Evolutionary conservation across 192 early-diverging fungal genomes (phyloP).

Genomic region (Coemansia javaensis): DNA sequence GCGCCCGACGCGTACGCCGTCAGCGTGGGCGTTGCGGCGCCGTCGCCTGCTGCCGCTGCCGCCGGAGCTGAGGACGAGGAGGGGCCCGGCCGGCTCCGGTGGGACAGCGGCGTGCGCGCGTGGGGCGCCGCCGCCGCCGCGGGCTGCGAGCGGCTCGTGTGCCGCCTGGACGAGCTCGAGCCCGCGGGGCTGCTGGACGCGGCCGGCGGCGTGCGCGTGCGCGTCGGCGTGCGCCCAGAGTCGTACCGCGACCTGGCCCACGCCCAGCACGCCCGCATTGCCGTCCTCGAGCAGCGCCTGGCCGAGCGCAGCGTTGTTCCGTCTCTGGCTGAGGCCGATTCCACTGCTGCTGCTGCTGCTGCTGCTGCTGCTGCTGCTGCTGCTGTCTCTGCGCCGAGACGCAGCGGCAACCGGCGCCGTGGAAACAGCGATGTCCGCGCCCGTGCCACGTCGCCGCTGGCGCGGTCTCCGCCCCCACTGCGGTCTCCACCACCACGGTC

Average conservation of each 20-base stretch:
- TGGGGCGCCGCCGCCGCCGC: constrained; percentile 1
- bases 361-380: too few relatives aligned
- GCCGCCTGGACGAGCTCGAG: constrained; percentile 15
- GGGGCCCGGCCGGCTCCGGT: constrained; percentile 1
- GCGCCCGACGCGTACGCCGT: constrained; percentile 4
- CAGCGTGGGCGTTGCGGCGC: constrained; percentile 4
- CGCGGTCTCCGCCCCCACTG: too few relatives aligned
- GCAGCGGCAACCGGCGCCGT: constrained; percentile 8
- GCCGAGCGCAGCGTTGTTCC: not conserved
- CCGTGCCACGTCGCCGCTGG: constrained; percentile 34
- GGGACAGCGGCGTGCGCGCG: not conserved
- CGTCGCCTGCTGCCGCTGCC: not conserved
- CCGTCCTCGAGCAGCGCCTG: constrained; percentile 16
- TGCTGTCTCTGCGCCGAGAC: constrained; percentile 1
- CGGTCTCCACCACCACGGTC: too few relatives aligned
- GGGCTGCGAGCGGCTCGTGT: constrained; percentile 21
- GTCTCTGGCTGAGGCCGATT: too few relatives aligned
- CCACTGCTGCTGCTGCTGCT: too few relatives aligned
- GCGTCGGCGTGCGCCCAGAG: constrained; percentile 20
- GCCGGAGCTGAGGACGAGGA: not conserved
- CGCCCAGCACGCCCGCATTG: constrained; percentile 23
- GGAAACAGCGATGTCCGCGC: constrained; percentile 21
- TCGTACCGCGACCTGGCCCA: constrained; percentile 16
- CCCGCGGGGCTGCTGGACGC: constrained; percentile 1
- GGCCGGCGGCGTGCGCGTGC: constrained; percentile 13